A percentile compares a stretch with the other conserved stretches of the same genome.
These are phyloP conservation scores for Cryptococcus sp. DNA, from an alignment of 1,284 basidiomycete species.

Conservation along the genomic window DNA sequence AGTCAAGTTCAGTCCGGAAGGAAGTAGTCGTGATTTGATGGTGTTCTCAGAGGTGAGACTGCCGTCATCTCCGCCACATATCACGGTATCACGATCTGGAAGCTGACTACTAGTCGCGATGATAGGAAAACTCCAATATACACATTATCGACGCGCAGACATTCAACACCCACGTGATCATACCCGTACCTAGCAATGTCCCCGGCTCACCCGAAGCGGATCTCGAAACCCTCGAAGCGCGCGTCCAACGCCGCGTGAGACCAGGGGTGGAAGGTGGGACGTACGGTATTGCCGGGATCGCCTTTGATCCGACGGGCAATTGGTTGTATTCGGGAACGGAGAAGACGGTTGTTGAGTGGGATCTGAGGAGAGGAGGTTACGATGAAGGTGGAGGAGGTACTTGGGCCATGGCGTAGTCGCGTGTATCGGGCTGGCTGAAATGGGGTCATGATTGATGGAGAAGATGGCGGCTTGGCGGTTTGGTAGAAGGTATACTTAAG, in stretches of 20 bases:
- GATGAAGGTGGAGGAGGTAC: conserved; percentile 35
- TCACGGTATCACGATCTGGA: background rate
- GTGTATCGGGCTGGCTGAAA: too few species aligned
- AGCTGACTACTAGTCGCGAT: background rate
- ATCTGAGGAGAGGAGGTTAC: conserved; percentile 38
- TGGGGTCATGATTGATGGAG: too few species aligned
- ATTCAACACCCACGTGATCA: conserved; percentile 47
- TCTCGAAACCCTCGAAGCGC: background rate
- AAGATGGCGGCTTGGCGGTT: too few species aligned
- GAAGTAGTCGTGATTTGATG: conserved; percentile 47
- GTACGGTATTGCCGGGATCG: conserved; percentile 48
- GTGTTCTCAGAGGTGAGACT: conserved; percentile 49
- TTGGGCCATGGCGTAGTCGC: conserved; percentile 34
- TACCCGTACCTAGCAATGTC: conserved; percentile 42
- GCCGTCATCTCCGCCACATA: background rate
- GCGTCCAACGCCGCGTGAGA: background rate
- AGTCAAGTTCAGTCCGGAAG: conserved; percentile 53
- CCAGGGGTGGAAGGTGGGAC: conserved; percentile 33
- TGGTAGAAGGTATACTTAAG: too few species aligned
- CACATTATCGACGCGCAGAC: conserved; percentile 54
- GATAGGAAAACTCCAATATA: conserved; percentile 47
- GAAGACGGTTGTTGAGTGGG: conserved; percentile 52
- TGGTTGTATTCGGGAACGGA: conserved; percentile 53
- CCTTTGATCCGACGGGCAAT: conserved; percentile 51
- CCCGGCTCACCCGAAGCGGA: conserved; percentile 13